Base-by-base conservation (phyloP, 2,329 filamentous ascomycete genomes). In the Sphaerulina vaccinii region DNA sequence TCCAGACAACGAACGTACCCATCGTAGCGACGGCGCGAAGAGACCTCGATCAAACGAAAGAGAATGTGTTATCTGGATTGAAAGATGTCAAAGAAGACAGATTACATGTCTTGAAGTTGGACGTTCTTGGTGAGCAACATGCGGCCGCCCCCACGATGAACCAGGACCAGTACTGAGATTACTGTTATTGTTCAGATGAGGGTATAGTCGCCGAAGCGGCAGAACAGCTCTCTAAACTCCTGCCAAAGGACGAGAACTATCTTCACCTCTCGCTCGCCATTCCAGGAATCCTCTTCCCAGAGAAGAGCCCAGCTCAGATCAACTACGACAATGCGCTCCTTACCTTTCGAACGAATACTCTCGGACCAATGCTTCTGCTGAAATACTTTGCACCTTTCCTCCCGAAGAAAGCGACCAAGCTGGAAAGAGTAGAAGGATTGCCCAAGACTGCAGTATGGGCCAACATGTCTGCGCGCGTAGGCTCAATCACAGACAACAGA, bases 391-490 rank as follows among this genome's bases (percentile, higher is more conserved):
- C 77, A 0, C 73, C 73, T 0, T 85, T 91, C 62, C 74, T 93
- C 3, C 88, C 88, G 1, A 78, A 74, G 13, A 84, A 81, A 59
- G 68, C 74, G 3, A 75, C 76, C 0, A 56, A 68, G 5, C 58
- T 78, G 11, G 66, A 49, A 32, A 29, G 52, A 2, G 55, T 64
- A 15, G 35, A 58, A 11, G 63, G 67, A 16, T 60, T 72, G 0
- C 73, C 86, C 2, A 75, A 79, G 0, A 51, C 60, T 0, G 82
- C 87, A 0, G 79, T 84, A 2, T 88, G 85, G 76, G 79, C 86
- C n/a, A 81, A 81, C 64, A 87, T 90, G 83, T 85, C 86, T 5
- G 89, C 88, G 1, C 82, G 89, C 37, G 86, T 95, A 0, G 88
- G 88, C 8, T 86, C 81, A 24, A 86, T 86, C 18, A 73, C 79